Conservation (phyloP, 164 flowering plant species). For the Vitis rotundifolia region DNA sequence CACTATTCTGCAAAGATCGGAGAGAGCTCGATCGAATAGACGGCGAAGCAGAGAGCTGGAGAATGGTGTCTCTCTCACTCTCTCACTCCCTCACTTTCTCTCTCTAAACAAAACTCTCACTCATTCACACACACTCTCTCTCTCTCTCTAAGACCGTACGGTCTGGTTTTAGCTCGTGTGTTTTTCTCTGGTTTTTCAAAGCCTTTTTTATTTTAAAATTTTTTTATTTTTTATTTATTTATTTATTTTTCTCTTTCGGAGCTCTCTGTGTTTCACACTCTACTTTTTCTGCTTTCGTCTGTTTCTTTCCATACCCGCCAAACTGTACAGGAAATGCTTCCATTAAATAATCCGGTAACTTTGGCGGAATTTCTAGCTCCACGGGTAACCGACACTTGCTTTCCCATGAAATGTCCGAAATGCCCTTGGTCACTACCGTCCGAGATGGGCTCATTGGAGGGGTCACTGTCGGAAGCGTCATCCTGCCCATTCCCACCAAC, state of each 20-base stretch:
- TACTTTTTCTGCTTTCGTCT: background rate
- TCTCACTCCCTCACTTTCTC: conserved; percentile 5
- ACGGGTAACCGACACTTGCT: conserved; percentile 15
- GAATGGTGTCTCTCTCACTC: conserved; percentile 15
- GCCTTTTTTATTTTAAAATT: background rate
- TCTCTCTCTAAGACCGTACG: conserved; percentile 20
- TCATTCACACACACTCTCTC: conserved; percentile 7
- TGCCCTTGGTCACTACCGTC: background rate
- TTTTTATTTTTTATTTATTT: background rate
- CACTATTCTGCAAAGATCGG: conserved; percentile 12
- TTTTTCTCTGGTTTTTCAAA: background rate
- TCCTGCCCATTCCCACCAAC: too few species aligned
- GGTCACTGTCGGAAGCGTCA: too few species aligned
- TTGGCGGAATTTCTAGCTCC: conserved; percentile 1
- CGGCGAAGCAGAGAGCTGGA: background rate
- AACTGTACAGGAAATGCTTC: background rate
- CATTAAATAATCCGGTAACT: background rate
- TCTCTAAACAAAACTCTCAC: conserved; percentile 1
- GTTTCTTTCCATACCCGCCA: conserved; percentile 19
- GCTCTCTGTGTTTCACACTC: too few species aligned
- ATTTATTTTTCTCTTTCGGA: too few species aligned
- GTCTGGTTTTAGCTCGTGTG: conserved; percentile 10
- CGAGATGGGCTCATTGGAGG: too few species aligned
- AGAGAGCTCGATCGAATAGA: background rate
- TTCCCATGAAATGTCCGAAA: background rate